Conservation (phyloP, 139 green algal species). For the Astrephomene gubernaculifera region DNA sequence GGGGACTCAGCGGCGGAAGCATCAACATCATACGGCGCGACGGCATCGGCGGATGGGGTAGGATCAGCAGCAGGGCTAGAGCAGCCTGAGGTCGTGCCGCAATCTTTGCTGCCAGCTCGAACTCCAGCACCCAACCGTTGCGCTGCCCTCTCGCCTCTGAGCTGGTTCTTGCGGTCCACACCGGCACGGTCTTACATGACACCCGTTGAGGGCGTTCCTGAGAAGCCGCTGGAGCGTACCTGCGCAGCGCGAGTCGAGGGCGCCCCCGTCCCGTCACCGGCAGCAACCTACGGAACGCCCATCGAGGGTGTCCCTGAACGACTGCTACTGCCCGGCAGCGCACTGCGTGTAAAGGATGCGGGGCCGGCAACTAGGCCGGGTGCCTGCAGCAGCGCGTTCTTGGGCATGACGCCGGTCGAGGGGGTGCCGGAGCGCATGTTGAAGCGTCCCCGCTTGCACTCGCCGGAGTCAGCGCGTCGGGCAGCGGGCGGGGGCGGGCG, state of each 20-base stretch:
- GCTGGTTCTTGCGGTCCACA: not conserved
- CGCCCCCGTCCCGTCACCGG: too few relatives aligned
- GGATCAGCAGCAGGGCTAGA: too few relatives aligned
- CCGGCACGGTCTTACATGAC: not conserved
- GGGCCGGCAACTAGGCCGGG: not conserved
- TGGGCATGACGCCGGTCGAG: slow-evolving; percentile 44
- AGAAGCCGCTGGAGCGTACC: not conserved
- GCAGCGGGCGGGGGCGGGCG: too few relatives aligned
- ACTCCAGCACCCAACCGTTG: not conserved
- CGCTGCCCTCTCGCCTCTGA: not conserved
- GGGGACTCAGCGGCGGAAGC: too few relatives aligned
- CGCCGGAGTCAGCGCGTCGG: not conserved
- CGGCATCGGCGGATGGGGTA: too few relatives aligned
- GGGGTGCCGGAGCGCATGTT: slow-evolving; percentile 51
- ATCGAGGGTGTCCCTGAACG: slow-evolving; percentile 56
- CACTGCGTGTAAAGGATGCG: not conserved
- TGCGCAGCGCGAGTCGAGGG: not conserved
- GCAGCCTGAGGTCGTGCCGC: too few relatives aligned
- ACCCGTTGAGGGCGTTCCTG: slow-evolving; percentile 51
- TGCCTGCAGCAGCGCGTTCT: not conserved
- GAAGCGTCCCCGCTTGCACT: slow-evolving; percentile 9
- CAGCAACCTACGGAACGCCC: not conserved
- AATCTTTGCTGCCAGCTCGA: too few relatives aligned
- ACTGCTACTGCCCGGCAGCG: not conserved
- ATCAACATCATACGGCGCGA: too few relatives aligned